A percentile compares a stretch with the other conserved stretches of the same genome.
Conservation (phyloP, 2,329 filamentous ascomycete species). For the Aspergillus carbonarius region DNA sequence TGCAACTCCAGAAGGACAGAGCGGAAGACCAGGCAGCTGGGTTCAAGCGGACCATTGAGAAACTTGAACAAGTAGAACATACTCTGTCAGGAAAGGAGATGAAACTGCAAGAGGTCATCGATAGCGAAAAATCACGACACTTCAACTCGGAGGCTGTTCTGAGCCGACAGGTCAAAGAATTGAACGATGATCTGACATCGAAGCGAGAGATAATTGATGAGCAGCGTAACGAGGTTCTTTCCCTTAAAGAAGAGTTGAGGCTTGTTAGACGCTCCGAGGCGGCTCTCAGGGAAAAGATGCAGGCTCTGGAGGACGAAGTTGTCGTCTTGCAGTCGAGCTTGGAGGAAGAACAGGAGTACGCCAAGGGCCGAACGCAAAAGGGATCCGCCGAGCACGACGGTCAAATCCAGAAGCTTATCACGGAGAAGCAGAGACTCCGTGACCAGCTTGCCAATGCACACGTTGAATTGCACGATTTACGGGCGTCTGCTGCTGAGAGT, state of each 20-base stretch:
- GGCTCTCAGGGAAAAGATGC: slow-evolving; percentile 62
- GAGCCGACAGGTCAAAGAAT: slow-evolving; percentile 69
- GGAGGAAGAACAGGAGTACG: slow-evolving; percentile 64
- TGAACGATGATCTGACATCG: slow-evolving; percentile 68
- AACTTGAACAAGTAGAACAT: slow-evolving; percentile 66
- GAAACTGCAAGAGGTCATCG: slow-evolving; percentile 65
- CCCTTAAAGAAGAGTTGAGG: slow-evolving; percentile 68
- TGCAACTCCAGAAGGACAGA: slow-evolving; percentile 65
- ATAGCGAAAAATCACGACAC: slow-evolving; percentile 71
- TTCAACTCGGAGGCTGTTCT: slow-evolving; percentile 69
- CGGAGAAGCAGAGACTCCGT: slow-evolving; percentile 64
- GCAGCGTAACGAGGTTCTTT: slow-evolving; percentile 64
- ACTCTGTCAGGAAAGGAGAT: slow-evolving; percentile 66
- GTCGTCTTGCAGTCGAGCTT: slow-evolving; percentile 67
- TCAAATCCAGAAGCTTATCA: slow-evolving; percentile 56
- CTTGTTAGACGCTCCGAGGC: slow-evolving; percentile 64
- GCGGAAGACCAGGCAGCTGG: slow-evolving; percentile 67
- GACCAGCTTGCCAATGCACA: slow-evolving; percentile 62
- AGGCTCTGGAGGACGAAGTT: slow-evolving; percentile 72
- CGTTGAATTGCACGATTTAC: slow-evolving; percentile 60
- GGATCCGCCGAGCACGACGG: slow-evolving; percentile 59
- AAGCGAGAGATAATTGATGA: slow-evolving; percentile 66
- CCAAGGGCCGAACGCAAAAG: slow-evolving; percentile 56
- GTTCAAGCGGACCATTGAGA: slow-evolving; percentile 69
- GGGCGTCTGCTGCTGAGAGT: slow-evolving; percentile 56